Conservation (phyloP, 169 alveolate genomes). For the Pseudocohnilembus persalinus region DNA sequence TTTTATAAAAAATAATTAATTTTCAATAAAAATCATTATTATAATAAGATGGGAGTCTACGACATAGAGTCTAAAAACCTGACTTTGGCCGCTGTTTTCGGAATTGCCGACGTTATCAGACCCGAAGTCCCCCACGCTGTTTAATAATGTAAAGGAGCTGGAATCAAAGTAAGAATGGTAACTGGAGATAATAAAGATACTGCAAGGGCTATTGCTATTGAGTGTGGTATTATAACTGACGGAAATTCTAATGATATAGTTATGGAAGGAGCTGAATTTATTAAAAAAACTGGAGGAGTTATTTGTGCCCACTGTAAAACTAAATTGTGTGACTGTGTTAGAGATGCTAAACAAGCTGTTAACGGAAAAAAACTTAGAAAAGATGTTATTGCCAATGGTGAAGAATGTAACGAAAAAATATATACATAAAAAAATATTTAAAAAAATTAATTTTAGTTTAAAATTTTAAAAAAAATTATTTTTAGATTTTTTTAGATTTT, state of each 20-base stretch:
- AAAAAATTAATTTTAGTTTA: too few species aligned
- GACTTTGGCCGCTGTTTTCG: constrained; percentile 60
- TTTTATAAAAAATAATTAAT: too few species aligned
- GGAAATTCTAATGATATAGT: constrained; percentile 22
- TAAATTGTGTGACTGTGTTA: constrained; percentile 55
- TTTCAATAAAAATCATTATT: constrained; percentile 41
- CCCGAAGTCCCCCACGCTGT: constrained; percentile 46
- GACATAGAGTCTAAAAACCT: constrained; percentile 71
- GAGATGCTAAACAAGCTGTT: constrained; percentile 44
- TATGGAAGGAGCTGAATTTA: constrained; percentile 68
- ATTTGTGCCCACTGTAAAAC: constrained; percentile 72
- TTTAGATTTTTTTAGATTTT: too few species aligned
- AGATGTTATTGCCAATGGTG: constrained; percentile 47
- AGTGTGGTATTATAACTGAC: constrained; percentile 62
- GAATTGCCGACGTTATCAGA: constrained; percentile 42
- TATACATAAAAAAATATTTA: constrained; percentile 31
- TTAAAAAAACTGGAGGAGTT: constrained; percentile 80
- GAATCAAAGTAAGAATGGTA: constrained; percentile 75
- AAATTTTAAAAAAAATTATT: too few species aligned
- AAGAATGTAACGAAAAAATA: background rate
- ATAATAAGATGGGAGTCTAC: constrained; percentile 41
- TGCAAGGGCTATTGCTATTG: constrained; percentile 69
- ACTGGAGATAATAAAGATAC: constrained; percentile 78
- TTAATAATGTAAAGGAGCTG: constrained; percentile 48
- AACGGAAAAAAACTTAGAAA: constrained; percentile 50